Evolutionary conservation across 2,329 filamentous ascomycete species (phyloP), one percentile per base, ranked within the genome.

Genomic region (Lasiodiplodia gonubiensis): DNA sequence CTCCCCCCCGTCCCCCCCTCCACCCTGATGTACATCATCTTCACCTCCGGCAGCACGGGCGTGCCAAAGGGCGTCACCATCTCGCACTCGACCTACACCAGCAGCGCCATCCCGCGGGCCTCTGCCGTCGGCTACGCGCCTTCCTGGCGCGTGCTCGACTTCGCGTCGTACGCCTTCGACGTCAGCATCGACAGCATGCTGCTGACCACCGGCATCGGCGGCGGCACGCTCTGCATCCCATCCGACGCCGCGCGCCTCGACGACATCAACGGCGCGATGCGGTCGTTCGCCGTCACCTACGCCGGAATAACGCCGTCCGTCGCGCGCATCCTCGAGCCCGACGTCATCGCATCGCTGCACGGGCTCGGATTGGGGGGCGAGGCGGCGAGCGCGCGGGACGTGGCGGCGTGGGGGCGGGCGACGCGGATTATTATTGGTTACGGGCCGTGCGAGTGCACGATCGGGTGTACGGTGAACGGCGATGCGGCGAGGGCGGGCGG

Each of bases 261-360:
- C 63, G 83, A 88, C 67, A 83, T 60, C 78, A 80, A 10, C 60
- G 82, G 80, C 8, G 83, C 81, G 0, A 85, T 89, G 49, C 77
- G 80, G 7, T 76, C 81, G 0, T 85, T 87, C 81, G 74, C 82
- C 14, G 86, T 84, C 35, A 88, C 83, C 60, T 85, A 82, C 80
- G 83, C 82, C 0, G 82, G 85, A 70, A 80, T 88, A 71, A 89
- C 88, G 0, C 85, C 87, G 2, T 81, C 86, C 0, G 80, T 90
- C n/a, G 84, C 86, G 0, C 79, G 79, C 16, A 80, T 80, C 0
- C 63, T 85, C 2, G 76, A 80, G 16, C 78, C 79, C 0, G 76
- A 79, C 61, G 74, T 71, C 16, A 75, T 84, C 6, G 77, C 80
- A 0, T 77, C 74, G 0, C 69, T 85, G 52, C 77, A 74, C 59